Base-by-base conservation (phyloP, 164 flowering plant species). In the Vitis cinerea region DNA sequence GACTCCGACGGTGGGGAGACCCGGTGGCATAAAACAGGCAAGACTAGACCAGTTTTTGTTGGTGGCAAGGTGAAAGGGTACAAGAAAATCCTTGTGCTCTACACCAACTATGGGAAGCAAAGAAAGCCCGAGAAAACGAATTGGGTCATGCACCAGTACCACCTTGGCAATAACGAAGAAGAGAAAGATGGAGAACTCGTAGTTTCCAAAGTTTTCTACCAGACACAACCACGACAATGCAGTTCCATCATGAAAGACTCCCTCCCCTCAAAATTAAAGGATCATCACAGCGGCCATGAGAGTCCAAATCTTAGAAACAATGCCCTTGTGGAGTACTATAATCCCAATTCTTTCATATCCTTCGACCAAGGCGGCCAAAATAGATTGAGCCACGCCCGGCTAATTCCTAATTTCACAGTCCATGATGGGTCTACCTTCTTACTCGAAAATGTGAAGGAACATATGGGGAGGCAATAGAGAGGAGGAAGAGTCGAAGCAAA, bases 101-200 rank as follows among this genome's bases (percentile, higher is more conserved):
- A 94, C 84, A 87, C 97, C 50, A 94, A 94, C 79, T 94, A 90
- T 66, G 97, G 98, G 4, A 85, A 89, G 77, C 90, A 87, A 70
- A 81, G 83, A 61, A 94, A 94, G 72, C 97, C 98, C 0, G 97
- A 89, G 77, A 94, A 94, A 65, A 94, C 97, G 0, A 92, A 92
- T 64, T 94, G 97, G 98, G 97, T 94, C 6, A 94, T 94, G 98
- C 98, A 94, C 67, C 98, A 94, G 30, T 94, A 94, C 80, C 98
- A 91, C 67, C 70, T 94, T 0, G 97, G 98, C 27, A 71, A 72
- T 44, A 82, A 80, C 50, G 97, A 94, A 59, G 98, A 94, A 65
- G 98, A 94, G 86, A 94, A 85, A 71, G 98, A 92, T 8, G 98
- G 97, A 1, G 98, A 94, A 66, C 64, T 92, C 0, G 98, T 94